These are phyloP conservation scores for Myriosclerotinia curreyana DNA, from an alignment of 2,329 filamentous ascomycete genomes.

Conservation along the genomic window DNA sequence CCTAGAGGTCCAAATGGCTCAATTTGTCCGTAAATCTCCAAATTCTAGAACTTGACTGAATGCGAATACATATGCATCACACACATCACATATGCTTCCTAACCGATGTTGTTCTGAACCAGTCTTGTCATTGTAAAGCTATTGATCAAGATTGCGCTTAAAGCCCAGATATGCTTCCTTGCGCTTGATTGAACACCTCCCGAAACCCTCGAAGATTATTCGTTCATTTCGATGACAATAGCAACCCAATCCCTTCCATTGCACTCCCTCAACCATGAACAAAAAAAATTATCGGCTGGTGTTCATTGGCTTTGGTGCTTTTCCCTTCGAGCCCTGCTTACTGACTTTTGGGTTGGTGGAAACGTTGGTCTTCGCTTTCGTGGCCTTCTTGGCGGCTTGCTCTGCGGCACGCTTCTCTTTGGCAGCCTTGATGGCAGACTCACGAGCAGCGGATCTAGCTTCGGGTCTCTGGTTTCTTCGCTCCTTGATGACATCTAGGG, in stretches of 20 bases:
- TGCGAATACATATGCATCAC: constrained; percentile 17
- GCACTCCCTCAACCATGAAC: constrained; percentile 14
- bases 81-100: constrained; percentile 8
- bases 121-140: constrained; percentile 38
- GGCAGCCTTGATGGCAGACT: constrained; percentile 88
- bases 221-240: constrained; percentile 27
- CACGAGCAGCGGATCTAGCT: constrained; percentile 87
- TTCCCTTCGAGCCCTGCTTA: constrained; percentile 97
- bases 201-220: constrained; percentile 10
- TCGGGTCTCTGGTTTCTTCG: constrained; percentile 91
- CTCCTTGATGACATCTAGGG: constrained; percentile 99
- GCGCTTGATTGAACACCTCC: constrained; percentile 33
- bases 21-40: constrained; percentile 9
- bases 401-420: constrained; percentile 96
- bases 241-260: constrained; percentile 28
- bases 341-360: constrained; percentile 65
- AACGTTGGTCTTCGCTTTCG: constrained; percentile 94
- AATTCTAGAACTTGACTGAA: constrained; percentile 1
- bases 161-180: constrained; percentile 37
- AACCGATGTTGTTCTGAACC: constrained; percentile 25
- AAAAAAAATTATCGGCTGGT: constrained; percentile 69
- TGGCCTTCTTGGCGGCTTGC: constrained; percentile 92
- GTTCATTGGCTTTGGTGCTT: constrained; percentile 78
- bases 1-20: constrained; percentile 10
- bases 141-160: constrained; percentile 37